Evolutionary conservation across 306 rosid genomes (phyloP).

Genomic region (Psophocarpus tetragonolobus): DNA sequence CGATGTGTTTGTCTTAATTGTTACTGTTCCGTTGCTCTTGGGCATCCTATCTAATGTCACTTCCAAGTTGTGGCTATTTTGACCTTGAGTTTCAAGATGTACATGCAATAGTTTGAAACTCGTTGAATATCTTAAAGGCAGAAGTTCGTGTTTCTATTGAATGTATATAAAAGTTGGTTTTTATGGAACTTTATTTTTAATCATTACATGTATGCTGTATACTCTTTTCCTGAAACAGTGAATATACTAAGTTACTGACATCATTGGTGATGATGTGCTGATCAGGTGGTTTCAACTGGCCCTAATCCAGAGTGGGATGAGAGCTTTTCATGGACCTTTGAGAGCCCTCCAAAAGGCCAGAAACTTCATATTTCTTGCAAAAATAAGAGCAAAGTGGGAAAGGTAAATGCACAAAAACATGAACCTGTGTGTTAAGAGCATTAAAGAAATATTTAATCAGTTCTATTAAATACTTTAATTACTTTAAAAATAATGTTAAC

Average conservation of each 20-base stretch:
- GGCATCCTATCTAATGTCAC: background rate
- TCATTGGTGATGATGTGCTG: conserved; percentile 5
- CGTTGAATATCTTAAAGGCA: background rate
- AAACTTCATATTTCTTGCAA: conserved; percentile 98
- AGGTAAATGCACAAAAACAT: conserved; percentile 51
- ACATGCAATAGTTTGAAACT: background rate
- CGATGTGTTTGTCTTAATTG: background rate
- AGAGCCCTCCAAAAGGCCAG: conserved; percentile 99
- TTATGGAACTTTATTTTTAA: background rate
- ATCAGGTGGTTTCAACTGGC: conserved; percentile 92
- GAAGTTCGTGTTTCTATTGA: background rate
- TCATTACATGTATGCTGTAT: background rate
- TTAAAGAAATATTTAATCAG: background rate
- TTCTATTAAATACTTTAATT: background rate
- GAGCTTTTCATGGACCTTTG: conserved; percentile 94
- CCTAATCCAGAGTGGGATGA: conserved; percentile 98
- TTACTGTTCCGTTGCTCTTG: background rate
- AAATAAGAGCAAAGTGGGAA: conserved; percentile 99
- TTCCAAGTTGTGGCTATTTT: background rate
- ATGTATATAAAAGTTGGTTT: background rate
- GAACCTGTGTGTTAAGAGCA: background rate
- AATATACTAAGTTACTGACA: conserved; percentile 23
- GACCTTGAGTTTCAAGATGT: conserved; percentile 4
- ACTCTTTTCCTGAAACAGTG: background rate
- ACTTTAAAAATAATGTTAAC: no score